phyloP scores from a whole-genome alignment of 2,329 filamentous ascomycete genomes.

The Paraphaeosphaeria sporulosa region DNA sequence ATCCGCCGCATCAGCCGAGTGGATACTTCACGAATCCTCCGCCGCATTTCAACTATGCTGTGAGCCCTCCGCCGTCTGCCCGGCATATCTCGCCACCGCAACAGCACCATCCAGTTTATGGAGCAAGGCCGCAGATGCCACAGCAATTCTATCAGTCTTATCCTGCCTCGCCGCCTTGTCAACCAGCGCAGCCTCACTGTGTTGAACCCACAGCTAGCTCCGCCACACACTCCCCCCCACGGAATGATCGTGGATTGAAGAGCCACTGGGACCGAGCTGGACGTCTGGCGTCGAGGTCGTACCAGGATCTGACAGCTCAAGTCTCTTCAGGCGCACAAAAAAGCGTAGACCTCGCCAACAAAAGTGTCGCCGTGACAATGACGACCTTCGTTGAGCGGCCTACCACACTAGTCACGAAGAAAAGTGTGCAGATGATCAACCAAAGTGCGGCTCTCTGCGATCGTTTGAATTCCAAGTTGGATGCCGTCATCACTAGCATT shows the following conservation, averaged over 20 bases:
- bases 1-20: neutral
- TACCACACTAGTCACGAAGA: slow-evolving; percentile 38
- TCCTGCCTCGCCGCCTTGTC: slow-evolving; percentile 23
- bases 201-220: slow-evolving; percentile 32
- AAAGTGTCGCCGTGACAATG: slow-evolving; percentile 32
- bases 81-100: slow-evolving; percentile 1
- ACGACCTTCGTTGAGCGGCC: slow-evolving; percentile 41
- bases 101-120: slow-evolving; percentile 29
- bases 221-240: slow-evolving; percentile 27
- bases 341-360: slow-evolving; percentile 15
- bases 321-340: slow-evolving; percentile 35
- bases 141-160: slow-evolving; percentile 24
- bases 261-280: slow-evolving; percentile 41
- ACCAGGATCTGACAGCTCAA: slow-evolving; percentile 31
- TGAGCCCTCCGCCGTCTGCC: slow-evolving; percentile 5
- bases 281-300: slow-evolving; percentile 40
- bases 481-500: slow-evolving; percentile 74
- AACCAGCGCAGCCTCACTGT: slow-evolving; percentile 25
- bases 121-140: slow-evolving; percentile 26
- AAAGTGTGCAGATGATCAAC: slow-evolving; percentile 48
- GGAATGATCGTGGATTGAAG: slow-evolving; percentile 31
- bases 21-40: slow-evolving; percentile 21
- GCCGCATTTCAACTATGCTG: slow-evolving; percentile 20
- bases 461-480: slow-evolving; percentile 68
- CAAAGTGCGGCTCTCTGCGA: slow-evolving; percentile 61